Base-by-base conservation (phyloP, 2,329 filamentous ascomycete genomes). In the Botrytis hyacinthi region DNA sequence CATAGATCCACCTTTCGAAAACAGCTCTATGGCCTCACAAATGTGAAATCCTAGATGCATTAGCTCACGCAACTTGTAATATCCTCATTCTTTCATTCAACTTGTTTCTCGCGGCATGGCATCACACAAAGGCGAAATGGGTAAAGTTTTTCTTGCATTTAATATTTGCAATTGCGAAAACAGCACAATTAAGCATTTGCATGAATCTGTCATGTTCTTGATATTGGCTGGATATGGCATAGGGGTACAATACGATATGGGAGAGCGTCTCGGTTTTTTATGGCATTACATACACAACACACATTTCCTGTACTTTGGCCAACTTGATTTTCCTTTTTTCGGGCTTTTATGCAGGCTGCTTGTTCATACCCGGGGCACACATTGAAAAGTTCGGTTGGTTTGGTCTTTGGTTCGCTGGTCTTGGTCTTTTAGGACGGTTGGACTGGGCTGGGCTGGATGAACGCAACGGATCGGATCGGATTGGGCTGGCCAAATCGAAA, bases 71-170 rank as follows among this genome's bases (percentile, higher is more conserved):
- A 46, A 32, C 71, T 72, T 72, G 62, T 72, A 72, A 72, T 26
- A 72, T 60, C 71, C 71, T 72, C 51, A 69, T 57, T 22, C 66
- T 61, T 72, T 69, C 62, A 68, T 72, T 72, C 71, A 69, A 69
- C 62, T 72, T 72, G 40, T 48, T 69, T 68, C 71, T 72, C 57
- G 71, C 71, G 71, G 71, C 71, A 72, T 72, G 62, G 71, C 71
- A 72, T 72, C 51, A 68, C 63, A 72, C 62, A 69, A 72, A 72
- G 71, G 71, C 71, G 71, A 72, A 72, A 68, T 68, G 71, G 71
- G 71, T 72, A 68, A 60, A 60, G 71, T 69, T 72, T 68, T 67
- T 72, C 67, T 72, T 72, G 71, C 71, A 72, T 72, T 59, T 26
- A 69, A 57, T 32, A 57, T 59, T 57, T 69, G 66, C 66, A 69